Evolutionary conservation across 495 filamentous ascomycete species (phyloP), one percentile per base, ranked within the genome.

Genomic region (Neurospora discreta): DNA sequence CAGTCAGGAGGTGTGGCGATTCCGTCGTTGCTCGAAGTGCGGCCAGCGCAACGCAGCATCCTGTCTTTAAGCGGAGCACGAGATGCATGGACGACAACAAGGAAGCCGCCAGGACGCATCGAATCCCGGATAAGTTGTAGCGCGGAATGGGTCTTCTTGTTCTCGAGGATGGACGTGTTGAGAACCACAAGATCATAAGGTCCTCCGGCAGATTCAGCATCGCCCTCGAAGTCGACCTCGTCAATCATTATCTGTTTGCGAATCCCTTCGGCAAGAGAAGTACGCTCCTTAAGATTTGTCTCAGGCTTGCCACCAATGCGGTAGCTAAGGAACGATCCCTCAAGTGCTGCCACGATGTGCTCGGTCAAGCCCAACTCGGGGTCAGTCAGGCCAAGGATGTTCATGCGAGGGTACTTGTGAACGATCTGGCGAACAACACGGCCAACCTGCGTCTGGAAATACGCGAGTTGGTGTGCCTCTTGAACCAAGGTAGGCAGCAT

Each of bases 361-460:
- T 73, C 74, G 6, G 78, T 74, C 41, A 84, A 65, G 8, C 75
- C 76, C 23, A 76, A 11, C 8, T 78, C 77, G 2, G 75, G 70
- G 36, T 77, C 80, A 6, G 77, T 76, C 10, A 85, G 58, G 0
- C 75, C 78, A 11, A 85, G 77, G 39, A 85, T 79, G n/a, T 81
- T 78, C 81, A 84, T 83, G 9, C 71, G 74, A 8, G 83, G 78
- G 39, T 82, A 82, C 42, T 79, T 78, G 78, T 85, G 83, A 1
- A 75, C 73, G 18, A 84, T 81, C 72, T 85, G 83, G 44, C 73
- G 72, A 23, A 77, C 76, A 10, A 84, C 75, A 2, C 80, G 77
- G 15, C 79, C 77, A 5, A 84, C 39, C 38, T 83, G 79, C 6
- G 71, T 71, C 43, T 81, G 78, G 65, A 81, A 82, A 5, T 36